A percentile compares a stretch with the other conserved stretches of the same genome.
Conservation (phyloP, 73 alveolate genomes). For the Paramecium caudatum region DNA sequence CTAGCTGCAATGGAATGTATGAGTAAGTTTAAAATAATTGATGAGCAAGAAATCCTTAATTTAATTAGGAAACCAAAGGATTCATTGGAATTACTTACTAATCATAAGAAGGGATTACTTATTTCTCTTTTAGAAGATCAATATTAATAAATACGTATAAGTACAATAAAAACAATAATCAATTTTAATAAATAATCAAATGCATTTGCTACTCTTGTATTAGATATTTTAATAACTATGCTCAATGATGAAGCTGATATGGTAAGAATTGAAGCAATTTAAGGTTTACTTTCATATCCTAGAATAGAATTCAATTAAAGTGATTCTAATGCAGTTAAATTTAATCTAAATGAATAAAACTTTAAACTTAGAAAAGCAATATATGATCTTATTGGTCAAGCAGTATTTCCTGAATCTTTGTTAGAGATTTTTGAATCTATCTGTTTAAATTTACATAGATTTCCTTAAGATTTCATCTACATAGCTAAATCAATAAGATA, state of each 20-base stretch:
- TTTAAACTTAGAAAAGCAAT: slow-evolving; percentile 38
- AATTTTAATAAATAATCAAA: slow-evolving; percentile 40
- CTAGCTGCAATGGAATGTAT: slow-evolving; percentile 20
- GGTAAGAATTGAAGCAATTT: slow-evolving; percentile 50
- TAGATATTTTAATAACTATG: slow-evolving; percentile 17
- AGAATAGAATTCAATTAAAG: slow-evolving; percentile 31
- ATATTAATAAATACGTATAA: neutral
- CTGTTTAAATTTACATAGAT: neutral
- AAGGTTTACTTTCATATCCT: neutral
- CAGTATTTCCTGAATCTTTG: neutral
- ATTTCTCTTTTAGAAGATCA: slow-evolving; percentile 35
- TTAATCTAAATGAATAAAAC: slow-evolving; percentile 33
- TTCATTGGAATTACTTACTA: neutral
- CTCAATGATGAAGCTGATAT: slow-evolving; percentile 48
- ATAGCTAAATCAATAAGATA: neutral
- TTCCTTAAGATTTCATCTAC: slow-evolving; percentile 23
- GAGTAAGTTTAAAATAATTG: neutral
- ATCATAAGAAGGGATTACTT: slow-evolving; percentile 37
- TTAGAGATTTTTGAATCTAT: slow-evolving; percentile 14
- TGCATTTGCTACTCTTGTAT: neutral
- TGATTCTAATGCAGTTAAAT: slow-evolving; percentile 30
- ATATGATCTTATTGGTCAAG: slow-evolving; percentile 10
- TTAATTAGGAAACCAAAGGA: slow-evolving; percentile 23
- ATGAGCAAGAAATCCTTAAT: slow-evolving; percentile 39
- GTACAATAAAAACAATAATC: neutral